Conservation (phyloP, 495 filamentous ascomycete species). For the Aspergillus sparsus region DNA sequence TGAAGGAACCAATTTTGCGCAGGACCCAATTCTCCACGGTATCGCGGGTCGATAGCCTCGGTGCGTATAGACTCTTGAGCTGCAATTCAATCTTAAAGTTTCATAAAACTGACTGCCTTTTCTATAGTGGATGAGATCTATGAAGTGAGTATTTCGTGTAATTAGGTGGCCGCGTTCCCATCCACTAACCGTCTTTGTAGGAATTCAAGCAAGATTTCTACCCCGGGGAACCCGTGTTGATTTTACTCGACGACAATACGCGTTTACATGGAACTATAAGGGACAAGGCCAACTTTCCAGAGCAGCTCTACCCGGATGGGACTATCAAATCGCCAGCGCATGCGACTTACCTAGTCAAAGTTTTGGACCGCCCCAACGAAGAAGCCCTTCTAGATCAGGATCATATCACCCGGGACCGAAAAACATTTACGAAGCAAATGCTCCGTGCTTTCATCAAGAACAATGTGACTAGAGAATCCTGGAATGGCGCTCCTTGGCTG, state of each 20-base stretch:
- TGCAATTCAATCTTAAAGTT: constrained; percentile 2
- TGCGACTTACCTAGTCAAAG: constrained; percentile 77
- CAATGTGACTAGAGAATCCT: constrained; percentile 85
- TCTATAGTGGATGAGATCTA: constrained; percentile 64
- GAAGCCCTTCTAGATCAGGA: constrained; percentile 79
- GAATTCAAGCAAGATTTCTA: constrained; percentile 95
- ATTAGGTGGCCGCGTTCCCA: neutral
- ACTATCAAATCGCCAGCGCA: constrained; percentile 63
- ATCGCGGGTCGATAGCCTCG: constrained; percentile 87
- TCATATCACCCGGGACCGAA: constrained; percentile 83
- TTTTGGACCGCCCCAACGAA: constrained; percentile 66
- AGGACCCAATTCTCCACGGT: constrained; percentile 89
- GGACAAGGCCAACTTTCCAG: constrained; percentile 80
- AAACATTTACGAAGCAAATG: constrained; percentile 93
- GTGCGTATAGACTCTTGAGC: constrained; percentile 43
- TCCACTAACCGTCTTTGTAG: constrained; percentile 48
- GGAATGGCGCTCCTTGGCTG: constrained; percentile 93
- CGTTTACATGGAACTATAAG: constrained; percentile 75
- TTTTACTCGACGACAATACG: constrained; percentile 67
- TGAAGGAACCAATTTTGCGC: constrained; percentile 87
- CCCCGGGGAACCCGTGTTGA: constrained; percentile 83
- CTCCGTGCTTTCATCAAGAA: constrained; percentile 93
- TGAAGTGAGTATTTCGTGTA: constrained; percentile 49
- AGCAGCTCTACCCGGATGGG: constrained; percentile 62
- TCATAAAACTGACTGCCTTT: constrained; percentile 26